A percentile compares a stretch with the other conserved stretches of the same genome.
These are phyloP conservation scores for Aspergillus arachidicola DNA, from an alignment of 2,329 filamentous ascomycete species.

Conservation along the genomic window DNA sequence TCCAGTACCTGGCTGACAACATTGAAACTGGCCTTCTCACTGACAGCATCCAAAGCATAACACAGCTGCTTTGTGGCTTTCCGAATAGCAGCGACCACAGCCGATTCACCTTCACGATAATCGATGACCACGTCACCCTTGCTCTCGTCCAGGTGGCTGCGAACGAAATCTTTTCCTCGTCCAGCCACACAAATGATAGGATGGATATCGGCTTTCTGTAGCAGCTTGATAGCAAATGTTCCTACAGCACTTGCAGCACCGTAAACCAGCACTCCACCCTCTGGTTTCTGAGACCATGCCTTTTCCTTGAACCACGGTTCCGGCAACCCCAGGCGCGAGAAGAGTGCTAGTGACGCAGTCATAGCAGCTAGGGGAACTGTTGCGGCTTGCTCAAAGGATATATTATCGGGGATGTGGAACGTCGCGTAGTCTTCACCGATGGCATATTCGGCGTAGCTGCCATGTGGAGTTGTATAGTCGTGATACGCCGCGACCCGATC, in stretches of 20 bases:
- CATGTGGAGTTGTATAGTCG: conserved; percentile 51
- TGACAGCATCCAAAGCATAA: not conserved
- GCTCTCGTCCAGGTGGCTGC: conserved; percentile 50
- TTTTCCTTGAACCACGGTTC: conserved; percentile 42
- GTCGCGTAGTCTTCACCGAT: conserved; percentile 54
- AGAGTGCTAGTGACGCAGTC: conserved; percentile 55
- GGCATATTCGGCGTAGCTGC: conserved; percentile 58
- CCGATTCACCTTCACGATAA: conserved; percentile 53
- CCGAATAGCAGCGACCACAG: not conserved
- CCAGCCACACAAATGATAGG: conserved; percentile 61
- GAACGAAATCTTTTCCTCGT: conserved; percentile 52
- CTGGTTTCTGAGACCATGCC: conserved; percentile 31
- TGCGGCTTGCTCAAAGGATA: conserved; percentile 56
- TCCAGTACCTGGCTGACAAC: not conserved
- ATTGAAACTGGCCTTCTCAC: not conserved
- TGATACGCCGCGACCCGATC: conserved; percentile 53
- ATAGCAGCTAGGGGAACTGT: conserved; percentile 57
- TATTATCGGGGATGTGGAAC: conserved; percentile 53
- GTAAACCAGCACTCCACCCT: conserved; percentile 46
- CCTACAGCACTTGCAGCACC: conserved; percentile 56
- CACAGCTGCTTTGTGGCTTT: not conserved
- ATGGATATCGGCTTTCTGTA: conserved; percentile 56
- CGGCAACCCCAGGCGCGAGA: conserved; percentile 48
- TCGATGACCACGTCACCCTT: conserved; percentile 61
- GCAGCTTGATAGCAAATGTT: conserved; percentile 58